These are phyloP conservation scores for Pholiota conissans DNA, from an alignment of 768 basidiomycete species.

Conservation along the genomic window DNA sequence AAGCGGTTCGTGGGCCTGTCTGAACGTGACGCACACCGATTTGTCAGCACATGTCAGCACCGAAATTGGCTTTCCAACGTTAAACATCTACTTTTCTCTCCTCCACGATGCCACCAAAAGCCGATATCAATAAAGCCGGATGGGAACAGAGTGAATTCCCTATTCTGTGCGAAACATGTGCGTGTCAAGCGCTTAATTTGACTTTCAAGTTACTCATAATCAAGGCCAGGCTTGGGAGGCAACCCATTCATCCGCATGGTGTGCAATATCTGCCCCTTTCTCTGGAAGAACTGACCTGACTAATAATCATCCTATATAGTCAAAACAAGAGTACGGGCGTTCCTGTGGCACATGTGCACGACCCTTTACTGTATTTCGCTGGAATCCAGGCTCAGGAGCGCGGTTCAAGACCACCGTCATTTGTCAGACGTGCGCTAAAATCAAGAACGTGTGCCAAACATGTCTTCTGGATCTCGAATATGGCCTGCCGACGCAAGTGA, in stretches of 20 bases:
- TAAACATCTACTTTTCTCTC: background rate
- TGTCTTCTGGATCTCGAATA: slow-evolving; percentile 97
- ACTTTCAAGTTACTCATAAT: background rate
- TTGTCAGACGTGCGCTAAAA: slow-evolving; percentile 96
- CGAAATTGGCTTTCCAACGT: background rate
- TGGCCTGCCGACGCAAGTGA: slow-evolving; percentile 92
- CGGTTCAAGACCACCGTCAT: slow-evolving; percentile 97
- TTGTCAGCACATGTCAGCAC: background rate
- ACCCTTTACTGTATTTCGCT: slow-evolving; percentile 96
- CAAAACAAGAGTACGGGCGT: slow-evolving; percentile 94
- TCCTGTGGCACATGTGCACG: slow-evolving; percentile 98
- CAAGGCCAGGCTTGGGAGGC: slow-evolving; percentile 67
- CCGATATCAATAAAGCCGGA: slow-evolving; percentile 94
- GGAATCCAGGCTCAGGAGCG: slow-evolving; percentile 94
- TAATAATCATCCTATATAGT: slow-evolving; percentile 45
- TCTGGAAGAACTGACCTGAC: background rate
- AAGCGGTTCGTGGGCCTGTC: no score
- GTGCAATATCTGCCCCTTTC: slow-evolving; percentile 20
- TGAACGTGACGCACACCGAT: background rate
- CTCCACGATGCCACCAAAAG: slow-evolving; percentile 52
- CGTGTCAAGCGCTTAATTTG: slow-evolving; percentile 25
- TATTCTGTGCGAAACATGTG: slow-evolving; percentile 92
- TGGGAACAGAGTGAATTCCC: slow-evolving; percentile 95
- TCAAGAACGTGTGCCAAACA: slow-evolving; percentile 96
- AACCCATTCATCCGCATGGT: slow-evolving; percentile 97